Percentiles rank a stretch among this genome's conserved stretches.
These are phyloP conservation scores for Hyphopichia homilentoma DNA, from an alignment of 805 yeast species.

Conservation along the genomic window DNA sequence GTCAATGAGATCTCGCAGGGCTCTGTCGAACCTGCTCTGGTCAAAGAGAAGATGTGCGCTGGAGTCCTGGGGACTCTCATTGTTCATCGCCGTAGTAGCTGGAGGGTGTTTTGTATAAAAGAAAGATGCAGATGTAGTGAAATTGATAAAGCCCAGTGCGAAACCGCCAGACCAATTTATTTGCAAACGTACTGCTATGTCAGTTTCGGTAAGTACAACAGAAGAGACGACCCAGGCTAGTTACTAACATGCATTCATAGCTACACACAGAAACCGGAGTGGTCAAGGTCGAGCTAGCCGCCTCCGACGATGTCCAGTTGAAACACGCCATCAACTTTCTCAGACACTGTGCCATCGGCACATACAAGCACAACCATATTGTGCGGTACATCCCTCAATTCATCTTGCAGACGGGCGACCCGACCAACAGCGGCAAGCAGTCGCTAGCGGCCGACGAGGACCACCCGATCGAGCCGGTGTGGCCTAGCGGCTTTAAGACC, in stretches of 20 bases:
- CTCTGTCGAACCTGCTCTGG: not conserved
- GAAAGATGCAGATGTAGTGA: no score
- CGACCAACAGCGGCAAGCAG: slow-evolving; percentile 12
- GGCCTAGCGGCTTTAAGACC: no score
- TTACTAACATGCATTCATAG: no score
- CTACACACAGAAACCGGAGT: slow-evolving; percentile 14
- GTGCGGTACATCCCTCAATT: slow-evolving; percentile 15
- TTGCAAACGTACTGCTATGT: no score
- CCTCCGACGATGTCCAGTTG: slow-evolving; percentile 5
- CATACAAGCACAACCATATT: slow-evolving; percentile 11
- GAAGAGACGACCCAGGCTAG: no score
- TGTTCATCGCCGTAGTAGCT: no score
- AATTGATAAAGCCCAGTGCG: no score
- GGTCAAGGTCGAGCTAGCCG: slow-evolving; percentile 11
- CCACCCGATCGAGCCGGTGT: not conserved
- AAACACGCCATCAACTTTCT: slow-evolving; percentile 16
- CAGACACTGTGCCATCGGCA: slow-evolving; percentile 19
- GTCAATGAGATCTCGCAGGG: slow-evolving; percentile 10
- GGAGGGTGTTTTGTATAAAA: no score
- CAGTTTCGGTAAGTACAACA: no score
- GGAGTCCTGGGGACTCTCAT: no score
- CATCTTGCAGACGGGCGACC: slow-evolving; percentile 20
- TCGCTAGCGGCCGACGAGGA: slow-evolving; percentile 9
- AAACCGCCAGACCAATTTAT: no score
- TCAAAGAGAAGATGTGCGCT: not conserved